phyloP scores from a whole-genome alignment of 1,284 basidiomycete species.

The Austroboletus rostrupii region DNA sequence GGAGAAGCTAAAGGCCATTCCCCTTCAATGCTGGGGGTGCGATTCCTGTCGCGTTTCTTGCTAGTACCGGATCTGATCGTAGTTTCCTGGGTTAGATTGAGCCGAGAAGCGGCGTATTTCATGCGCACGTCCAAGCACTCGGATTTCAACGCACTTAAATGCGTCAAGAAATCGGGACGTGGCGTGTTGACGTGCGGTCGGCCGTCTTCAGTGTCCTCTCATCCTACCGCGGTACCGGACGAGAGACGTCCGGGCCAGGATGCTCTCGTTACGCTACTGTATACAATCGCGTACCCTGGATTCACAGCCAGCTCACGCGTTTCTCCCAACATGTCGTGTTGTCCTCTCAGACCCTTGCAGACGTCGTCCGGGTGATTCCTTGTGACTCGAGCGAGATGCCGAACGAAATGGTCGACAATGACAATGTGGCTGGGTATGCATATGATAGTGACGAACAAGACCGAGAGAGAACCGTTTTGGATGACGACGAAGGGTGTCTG shows the following conservation, averaged over 20 bases:
- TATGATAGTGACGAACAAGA: conserved; percentile 14
- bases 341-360: conserved; percentile 69
- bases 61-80: background rate
- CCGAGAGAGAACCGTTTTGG: conserved; percentile 8
- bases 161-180: conserved; percentile 31
- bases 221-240: background rate
- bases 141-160: conserved; percentile 57
- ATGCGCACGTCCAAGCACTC: conserved; percentile 60
- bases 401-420: conserved; percentile 35
- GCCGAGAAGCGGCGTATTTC: conserved; percentile 52
- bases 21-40: conserved; percentile 60
- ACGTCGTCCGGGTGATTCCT: conserved; percentile 57
- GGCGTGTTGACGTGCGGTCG: conserved; percentile 20
- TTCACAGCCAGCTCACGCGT: conserved; percentile 54
- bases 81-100: conserved; percentile 37
- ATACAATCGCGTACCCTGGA: conserved; percentile 57
- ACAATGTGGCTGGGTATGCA: conserved; percentile 35
- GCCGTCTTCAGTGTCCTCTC: background rate
- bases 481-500: conserved; percentile 36
- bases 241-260: conserved; percentile 27
- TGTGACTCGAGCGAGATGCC: conserved; percentile 60
- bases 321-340: conserved; percentile 64
- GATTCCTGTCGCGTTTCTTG: background rate
- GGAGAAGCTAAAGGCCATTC: conserved; percentile 43
- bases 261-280: conserved; percentile 54